phyloP scores from a whole-genome alignment of 768 basidiomycete species.

The Russula emetica region DNA sequence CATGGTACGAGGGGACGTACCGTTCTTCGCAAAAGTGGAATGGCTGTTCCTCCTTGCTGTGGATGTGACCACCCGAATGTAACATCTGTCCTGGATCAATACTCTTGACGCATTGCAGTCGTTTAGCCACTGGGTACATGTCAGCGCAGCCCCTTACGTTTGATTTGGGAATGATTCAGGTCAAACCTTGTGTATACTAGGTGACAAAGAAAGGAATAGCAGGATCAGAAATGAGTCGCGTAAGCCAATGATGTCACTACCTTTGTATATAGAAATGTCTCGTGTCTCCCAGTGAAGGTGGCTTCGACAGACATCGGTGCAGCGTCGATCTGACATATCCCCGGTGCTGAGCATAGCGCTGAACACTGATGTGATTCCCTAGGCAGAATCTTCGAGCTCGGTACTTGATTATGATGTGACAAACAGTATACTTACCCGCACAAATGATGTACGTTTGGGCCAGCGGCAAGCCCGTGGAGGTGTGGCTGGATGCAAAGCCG shows the following conservation, averaged over 20 bases:
- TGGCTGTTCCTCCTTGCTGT: conserved; percentile 41
- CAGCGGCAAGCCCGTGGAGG: conserved; percentile 46
- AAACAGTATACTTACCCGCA: conserved; percentile 51
- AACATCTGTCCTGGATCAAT: conserved; percentile 43
- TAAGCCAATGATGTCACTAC: conserved; percentile 32
- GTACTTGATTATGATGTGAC: not conserved
- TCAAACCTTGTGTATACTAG: conserved; percentile 53
- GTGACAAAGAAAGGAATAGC: not conserved
- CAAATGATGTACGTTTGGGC: conserved; percentile 41
- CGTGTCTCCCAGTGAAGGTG: conserved; percentile 55
- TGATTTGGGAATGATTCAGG: too few species aligned
- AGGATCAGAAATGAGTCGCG: not conserved
- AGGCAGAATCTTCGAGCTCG: not conserved
- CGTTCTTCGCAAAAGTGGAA: conserved; percentile 54
- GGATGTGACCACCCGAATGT: conserved; percentile 49
- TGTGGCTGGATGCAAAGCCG: conserved; percentile 50
- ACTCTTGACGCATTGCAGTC: conserved; percentile 45
- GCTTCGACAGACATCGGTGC: conserved; percentile 57
- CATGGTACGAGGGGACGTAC: conserved; percentile 31
- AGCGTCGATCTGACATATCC: conserved; percentile 57
- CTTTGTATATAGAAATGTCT: conserved; percentile 64
- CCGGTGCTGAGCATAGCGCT: conserved; percentile 41
- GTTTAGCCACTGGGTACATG: conserved; percentile 42
- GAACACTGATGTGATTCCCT: conserved; percentile 54
- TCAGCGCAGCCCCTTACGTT: too few species aligned